Base-by-base conservation (phyloP, 768 basidiomycete species). In the Russula abietina region DNA sequence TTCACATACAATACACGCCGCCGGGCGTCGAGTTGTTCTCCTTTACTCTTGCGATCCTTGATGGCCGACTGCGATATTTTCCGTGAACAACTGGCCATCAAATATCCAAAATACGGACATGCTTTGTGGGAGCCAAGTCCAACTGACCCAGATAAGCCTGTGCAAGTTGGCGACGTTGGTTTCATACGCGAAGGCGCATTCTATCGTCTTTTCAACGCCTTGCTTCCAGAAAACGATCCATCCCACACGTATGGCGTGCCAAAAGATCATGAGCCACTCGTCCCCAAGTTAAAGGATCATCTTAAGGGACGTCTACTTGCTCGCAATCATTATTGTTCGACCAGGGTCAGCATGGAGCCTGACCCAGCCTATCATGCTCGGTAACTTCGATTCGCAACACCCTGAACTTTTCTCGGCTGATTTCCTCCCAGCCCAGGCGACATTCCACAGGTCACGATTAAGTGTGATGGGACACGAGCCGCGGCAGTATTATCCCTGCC, bases 121-220 rank as follows among this genome's bases (percentile, higher is more conserved):
- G 61, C 67, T 4, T 58, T 68, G 1, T 68, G 65, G 65, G 57
- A 67, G 4, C 68, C 69, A 11, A 53, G 48, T 49, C 60, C 65
- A 5, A 17, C 19, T 4, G 11, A 17, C 30, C 12, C 55, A n/a
- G 2, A 39, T 17, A 39, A 17, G 14, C 38, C 38, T 39, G 59
- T 69, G 14, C 48, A 62, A 28, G 57, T 69, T 16, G 69, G 68
- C 33, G 65, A 69, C 54, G 69, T 69, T 12, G 69, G 68, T 17
- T 69, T 33, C 33, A 49, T 65, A n/a, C 59, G 60, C 26, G 36
- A 39, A 4, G 69, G 69, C 36, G 26, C 43, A 28, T 69, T 69
- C 36, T 61, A 62, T 16, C 59, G 59, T 43, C 57, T 68, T 8
- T 69, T 67, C 58, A 69, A 64, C 48, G 45, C 41, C 30, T 48